phyloP scores from a whole-genome alignment of 1,284 basidiomycete genomes.

The Microbotryum intermedium region DNA sequence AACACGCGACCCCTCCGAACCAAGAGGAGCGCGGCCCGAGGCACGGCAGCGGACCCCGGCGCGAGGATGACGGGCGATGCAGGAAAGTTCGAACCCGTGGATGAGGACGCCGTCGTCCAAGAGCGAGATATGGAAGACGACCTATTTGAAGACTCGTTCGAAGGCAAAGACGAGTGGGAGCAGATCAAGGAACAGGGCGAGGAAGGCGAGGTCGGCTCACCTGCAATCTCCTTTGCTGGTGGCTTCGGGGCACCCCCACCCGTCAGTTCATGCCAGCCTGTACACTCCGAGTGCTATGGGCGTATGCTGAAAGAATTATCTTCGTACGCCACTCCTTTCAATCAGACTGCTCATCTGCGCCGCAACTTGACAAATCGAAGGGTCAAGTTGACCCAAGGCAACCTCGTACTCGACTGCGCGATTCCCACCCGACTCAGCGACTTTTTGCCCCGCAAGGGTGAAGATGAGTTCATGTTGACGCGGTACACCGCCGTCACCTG shows the following conservation, averaged over 20 bases:
- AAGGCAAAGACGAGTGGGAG: neutral
- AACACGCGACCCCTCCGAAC: too few species aligned
- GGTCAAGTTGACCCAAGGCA: constrained; percentile 57
- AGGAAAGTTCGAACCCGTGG: too few species aligned
- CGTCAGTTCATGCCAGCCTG: constrained; percentile 1
- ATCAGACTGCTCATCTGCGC: constrained; percentile 22
- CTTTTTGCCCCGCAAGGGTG: constrained; percentile 67
- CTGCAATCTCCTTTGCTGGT: constrained; percentile 18
- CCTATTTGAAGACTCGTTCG: constrained; percentile 13
- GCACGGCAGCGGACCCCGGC: too few species aligned
- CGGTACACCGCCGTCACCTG: constrained; percentile 75
- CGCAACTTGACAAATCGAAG: constrained; percentile 41
- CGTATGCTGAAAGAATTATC: too few species aligned
- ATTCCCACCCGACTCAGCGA: constrained; percentile 68
- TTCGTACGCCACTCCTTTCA: neutral
- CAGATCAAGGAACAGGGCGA: constrained; percentile 4
- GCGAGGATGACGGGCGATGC: too few species aligned
- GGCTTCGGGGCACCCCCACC: constrained; percentile 25
- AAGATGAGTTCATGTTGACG: constrained; percentile 69
- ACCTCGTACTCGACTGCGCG: constrained; percentile 72
- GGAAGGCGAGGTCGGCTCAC: neutral
- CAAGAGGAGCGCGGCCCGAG: too few species aligned
- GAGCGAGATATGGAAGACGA: constrained; percentile 6
- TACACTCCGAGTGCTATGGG: neutral
- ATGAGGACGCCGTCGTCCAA: too few species aligned